These are phyloP conservation scores for Leccinum longicurvipes DNA, from an alignment of 768 basidiomycete genomes.

Conservation along the genomic window DNA sequence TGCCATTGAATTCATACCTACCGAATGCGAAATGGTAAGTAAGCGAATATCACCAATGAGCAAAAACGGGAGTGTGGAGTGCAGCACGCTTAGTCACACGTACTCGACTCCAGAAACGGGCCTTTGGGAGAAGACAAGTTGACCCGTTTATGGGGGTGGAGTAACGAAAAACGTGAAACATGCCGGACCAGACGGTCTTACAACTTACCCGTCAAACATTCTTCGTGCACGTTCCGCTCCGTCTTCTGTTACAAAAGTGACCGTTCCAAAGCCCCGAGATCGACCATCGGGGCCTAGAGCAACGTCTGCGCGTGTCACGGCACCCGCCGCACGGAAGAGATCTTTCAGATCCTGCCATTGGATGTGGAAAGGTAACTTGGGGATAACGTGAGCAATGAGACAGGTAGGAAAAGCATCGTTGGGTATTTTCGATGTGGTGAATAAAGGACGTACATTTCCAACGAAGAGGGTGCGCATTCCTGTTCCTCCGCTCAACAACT, in stretches of 20 bases:
- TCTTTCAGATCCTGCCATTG: constrained; percentile 99
- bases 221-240: constrained; percentile 83
- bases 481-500: constrained; percentile 27
- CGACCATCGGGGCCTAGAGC: constrained; percentile 85
- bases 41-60: background rate
- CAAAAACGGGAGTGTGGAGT: background rate
- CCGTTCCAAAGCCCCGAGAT: constrained; percentile 90
- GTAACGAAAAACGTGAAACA: background rate
- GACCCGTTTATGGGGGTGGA: background rate
- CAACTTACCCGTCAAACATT: constrained; percentile 85
- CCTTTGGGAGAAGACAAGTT: too few relatives aligned
- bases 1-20: constrained; percentile 88
- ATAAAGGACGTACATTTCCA: constrained; percentile 66
- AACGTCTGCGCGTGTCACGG: constrained; percentile 88
- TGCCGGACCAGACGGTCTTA: background rate
- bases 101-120: background rate
- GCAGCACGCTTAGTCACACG: background rate
- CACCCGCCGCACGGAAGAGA: constrained; percentile 87
- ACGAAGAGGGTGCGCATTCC: constrained; percentile 70
- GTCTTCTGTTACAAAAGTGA: constrained; percentile 75
- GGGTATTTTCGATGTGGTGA: constrained; percentile 4
- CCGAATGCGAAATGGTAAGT: constrained; percentile 5
- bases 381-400: constrained; percentile 15
- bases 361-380: constrained; percentile 86
- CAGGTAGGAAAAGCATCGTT: background rate